A percentile compares a stretch with the other conserved stretches of the same genome.
Conservation (phyloP, 2,329 filamentous ascomycete genomes). For the Ophiocordyceps australis region DNA sequence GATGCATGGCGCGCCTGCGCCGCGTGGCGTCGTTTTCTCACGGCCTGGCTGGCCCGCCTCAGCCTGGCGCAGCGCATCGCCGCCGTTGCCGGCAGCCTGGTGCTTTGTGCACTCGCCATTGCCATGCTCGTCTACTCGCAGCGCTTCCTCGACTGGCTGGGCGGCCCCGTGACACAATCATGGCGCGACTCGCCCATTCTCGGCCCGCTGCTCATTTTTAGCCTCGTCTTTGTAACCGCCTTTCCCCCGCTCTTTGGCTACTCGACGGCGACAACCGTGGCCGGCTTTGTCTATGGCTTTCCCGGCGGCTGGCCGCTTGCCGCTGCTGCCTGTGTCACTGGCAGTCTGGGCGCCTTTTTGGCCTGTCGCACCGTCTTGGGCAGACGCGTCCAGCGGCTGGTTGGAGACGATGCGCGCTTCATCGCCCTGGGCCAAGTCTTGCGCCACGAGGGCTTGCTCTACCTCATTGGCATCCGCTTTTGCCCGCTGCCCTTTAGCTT, state of each 20-base stretch:
- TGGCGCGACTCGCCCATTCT: slow-evolving; percentile 57
- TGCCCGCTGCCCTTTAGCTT: slow-evolving; percentile 87
- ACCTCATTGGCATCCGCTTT: slow-evolving; percentile 79
- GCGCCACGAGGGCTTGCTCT: slow-evolving; percentile 74
- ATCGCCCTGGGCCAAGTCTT: slow-evolving; percentile 75
- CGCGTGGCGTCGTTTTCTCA: background rate
- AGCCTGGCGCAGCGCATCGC: slow-evolving; percentile 37
- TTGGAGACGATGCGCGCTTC: slow-evolving; percentile 73
- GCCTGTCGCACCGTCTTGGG: slow-evolving; percentile 65
- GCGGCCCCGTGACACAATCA: slow-evolving; percentile 51
- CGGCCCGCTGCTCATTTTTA: slow-evolving; percentile 66
- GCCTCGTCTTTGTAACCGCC: slow-evolving; percentile 54
- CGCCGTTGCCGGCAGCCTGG: slow-evolving; percentile 29
- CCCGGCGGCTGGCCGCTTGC: slow-evolving; percentile 64
- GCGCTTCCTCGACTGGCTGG: slow-evolving; percentile 57
- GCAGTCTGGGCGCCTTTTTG: slow-evolving; percentile 64
- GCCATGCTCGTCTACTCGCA: slow-evolving; percentile 65
- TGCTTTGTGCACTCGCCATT: slow-evolving; percentile 36
- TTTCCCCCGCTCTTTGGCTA: slow-evolving; percentile 85
- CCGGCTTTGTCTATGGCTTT: slow-evolving; percentile 38
- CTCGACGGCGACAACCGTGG: slow-evolving; percentile 45
- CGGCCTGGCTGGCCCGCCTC: background rate
- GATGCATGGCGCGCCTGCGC: too few species aligned
- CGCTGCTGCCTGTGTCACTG: slow-evolving; percentile 58
- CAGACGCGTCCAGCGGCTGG: slow-evolving; percentile 59